Conservation (phyloP, 371 early-diverging fungal genomes). For the Capillidium rhysosporum region DNA sequence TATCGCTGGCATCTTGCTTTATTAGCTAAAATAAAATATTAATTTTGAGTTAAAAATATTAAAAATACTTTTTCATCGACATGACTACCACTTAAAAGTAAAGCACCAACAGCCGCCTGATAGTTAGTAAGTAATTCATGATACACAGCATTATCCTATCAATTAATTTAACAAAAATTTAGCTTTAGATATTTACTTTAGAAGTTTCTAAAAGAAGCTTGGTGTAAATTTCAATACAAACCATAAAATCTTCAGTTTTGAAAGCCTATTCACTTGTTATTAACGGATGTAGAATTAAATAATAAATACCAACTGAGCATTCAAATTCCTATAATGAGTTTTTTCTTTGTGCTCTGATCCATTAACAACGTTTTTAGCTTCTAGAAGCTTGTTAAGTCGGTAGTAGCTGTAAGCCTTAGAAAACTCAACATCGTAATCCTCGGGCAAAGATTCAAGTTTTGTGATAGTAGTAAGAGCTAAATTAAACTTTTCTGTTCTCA, state of each 20-base stretch:
- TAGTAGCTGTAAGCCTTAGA: conserved; percentile 1
- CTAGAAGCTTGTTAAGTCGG: neutral
- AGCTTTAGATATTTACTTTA: neutral
- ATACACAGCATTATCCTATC: neutral
- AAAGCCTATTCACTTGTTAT: neutral
- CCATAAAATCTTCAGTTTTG: conserved; percentile 1
- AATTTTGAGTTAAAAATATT: neutral
- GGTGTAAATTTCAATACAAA: neutral
- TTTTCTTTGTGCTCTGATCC: neutral
- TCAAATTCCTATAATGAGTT: neutral
- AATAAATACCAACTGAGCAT: neutral
- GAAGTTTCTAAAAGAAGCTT: neutral
- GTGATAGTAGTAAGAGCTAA: neutral
- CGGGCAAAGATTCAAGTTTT: neutral
- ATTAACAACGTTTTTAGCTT: neutral
- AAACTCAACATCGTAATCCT: neutral
- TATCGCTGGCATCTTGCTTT: neutral
- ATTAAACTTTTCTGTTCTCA: neutral
- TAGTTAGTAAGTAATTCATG: conserved; percentile 5
- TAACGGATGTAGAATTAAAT: neutral
- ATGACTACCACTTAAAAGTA: neutral
- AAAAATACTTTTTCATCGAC: neutral
- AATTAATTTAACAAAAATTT: neutral
- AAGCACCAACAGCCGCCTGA: conserved; percentile 2
- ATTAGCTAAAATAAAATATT: neutral